These are phyloP conservation scores for Sordariomycetes sp. DNA, from an alignment of 2,329 filamentous ascomycete genomes.

Conservation along the genomic window DNA sequence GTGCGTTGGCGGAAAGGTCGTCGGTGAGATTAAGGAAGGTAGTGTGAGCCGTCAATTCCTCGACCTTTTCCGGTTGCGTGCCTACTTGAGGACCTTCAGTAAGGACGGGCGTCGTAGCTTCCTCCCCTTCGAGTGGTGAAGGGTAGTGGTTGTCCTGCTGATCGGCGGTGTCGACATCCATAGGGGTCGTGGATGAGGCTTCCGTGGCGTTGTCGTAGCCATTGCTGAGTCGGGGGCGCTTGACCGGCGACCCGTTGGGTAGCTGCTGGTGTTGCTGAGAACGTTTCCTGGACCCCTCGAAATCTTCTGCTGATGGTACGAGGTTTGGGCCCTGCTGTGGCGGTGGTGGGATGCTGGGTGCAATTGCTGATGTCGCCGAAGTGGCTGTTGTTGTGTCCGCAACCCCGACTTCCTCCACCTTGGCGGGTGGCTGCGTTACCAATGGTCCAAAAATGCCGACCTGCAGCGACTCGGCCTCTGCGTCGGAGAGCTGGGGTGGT, in stretches of 20 bases:
- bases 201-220: conserved; percentile 48
- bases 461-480: conserved; percentile 35
- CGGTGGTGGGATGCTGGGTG: neutral
- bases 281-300: conserved; percentile 41
- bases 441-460: conserved; percentile 50
- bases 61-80: conserved; percentile 55
- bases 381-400: conserved; percentile 13
- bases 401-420: conserved; percentile 28
- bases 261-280: conserved; percentile 31
- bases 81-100: conserved; percentile 56
- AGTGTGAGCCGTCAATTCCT: conserved; percentile 50
- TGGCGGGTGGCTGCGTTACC: conserved; percentile 32
- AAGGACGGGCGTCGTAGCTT: conserved; percentile 39
- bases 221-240: conserved; percentile 53
- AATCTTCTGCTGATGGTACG: conserved; percentile 18
- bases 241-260: conserved; percentile 47
- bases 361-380: neutral
- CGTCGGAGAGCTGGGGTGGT: conserved; percentile 33
- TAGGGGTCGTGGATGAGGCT: conserved; percentile 38
- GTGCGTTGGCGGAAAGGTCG: conserved; percentile 12
- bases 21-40: conserved; percentile 49
- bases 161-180: conserved; percentile 48
- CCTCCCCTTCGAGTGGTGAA: conserved; percentile 52
- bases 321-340: neutral
- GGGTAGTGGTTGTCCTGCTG: conserved; percentile 50